phyloP scores from a whole-genome alignment of 1,139 yeast species.

The Yamadazyma mexicana region DNA sequence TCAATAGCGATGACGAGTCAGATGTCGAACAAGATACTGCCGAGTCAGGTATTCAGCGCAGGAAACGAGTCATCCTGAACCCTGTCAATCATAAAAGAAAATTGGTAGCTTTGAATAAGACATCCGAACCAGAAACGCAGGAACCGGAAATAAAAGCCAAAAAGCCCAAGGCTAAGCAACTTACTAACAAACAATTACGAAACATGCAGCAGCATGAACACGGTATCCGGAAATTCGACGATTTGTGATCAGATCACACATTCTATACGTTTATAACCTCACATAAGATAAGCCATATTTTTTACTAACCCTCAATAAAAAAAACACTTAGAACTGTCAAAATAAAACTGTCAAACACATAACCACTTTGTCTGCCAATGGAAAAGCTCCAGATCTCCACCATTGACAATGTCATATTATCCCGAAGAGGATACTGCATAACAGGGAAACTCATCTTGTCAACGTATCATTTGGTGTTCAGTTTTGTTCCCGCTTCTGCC shows the following conservation, averaged over 20 bases:
- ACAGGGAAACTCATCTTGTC: conserved; percentile 77
- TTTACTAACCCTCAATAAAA: neutral
- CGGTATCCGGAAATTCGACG: conserved; percentile 71
- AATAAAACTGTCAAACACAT: too few relatives aligned
- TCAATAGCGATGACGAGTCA: conserved; percentile 8
- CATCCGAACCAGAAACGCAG: conserved; percentile 10
- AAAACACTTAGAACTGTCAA: too few relatives aligned
- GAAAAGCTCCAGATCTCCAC: conserved; percentile 29
- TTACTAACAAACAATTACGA: conserved; percentile 47
- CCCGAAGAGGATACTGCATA: conserved; percentile 65
- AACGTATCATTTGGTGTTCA: conserved; percentile 84
- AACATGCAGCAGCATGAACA: conserved; percentile 58
- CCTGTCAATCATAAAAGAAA: conserved; percentile 18
- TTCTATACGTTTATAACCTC: too few relatives aligned
- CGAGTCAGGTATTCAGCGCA: conserved; percentile 15
- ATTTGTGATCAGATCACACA: conserved; percentile 37
- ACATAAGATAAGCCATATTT: too few relatives aligned
- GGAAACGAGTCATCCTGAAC: conserved; percentile 12
- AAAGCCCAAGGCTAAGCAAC: conserved; percentile 32
- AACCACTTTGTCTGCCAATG: too few relatives aligned
- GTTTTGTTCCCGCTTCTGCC: conserved; percentile 29
- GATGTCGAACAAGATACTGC: too few relatives aligned
- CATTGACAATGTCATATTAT: conserved; percentile 67
- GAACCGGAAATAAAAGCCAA: conserved; percentile 18
- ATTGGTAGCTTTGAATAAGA: conserved; percentile 15